Base-by-base conservation (phyloP, 108 stramenopile genomes). In the Nitzschia sp. region DNA sequence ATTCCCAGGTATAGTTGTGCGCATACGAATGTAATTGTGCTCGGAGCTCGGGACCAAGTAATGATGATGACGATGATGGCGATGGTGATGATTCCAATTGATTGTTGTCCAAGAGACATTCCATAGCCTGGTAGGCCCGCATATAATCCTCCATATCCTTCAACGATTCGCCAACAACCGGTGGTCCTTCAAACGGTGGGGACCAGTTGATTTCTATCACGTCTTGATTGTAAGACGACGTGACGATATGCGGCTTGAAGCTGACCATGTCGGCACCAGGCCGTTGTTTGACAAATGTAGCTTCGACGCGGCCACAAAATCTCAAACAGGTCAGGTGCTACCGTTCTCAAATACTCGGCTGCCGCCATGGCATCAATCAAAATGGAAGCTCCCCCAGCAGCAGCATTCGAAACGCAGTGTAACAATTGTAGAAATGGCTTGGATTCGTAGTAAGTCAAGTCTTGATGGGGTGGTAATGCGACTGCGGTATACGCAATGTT, bases 181-280 rank as follows among this genome's bases (percentile, higher is more conserved):
- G 68, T n/a, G 92, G 92, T 23, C 89, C 92, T 66, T 93, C 89
- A 84, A 93, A 93, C 0, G 92, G 89, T 31, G 92, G 92, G 47
- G 74, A 75, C 92, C 92, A 93, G 70, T 86, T 55, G 9, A 93
- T 78, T 23, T 69, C 84, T 9, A 88, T 77, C 42, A 93, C 88
- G 64, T 85, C 71, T 49, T 61, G 57, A 25, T 25, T 56, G 30
- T 46, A 64, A 17, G 55, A 56, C 18, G 74, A 82, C 45, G 60
- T 76, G 26, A 83, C 47, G 70, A 91, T 88, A 71, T 89, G 89
- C 46, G 89, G 83, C 30, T 82, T 74, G 32, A 61, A 61, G 58
- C 78, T 86, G 13, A 86, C 86, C 87, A 93, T 93, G 59, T 89
- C 84, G 1, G 92, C 87, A 4, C 78, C 87, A 8, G 74, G 71